A percentile compares a stretch with the other conserved stretches of the same genome.
These are phyloP conservation scores for Colletotrichum endophyticum DNA, from an alignment of 2,329 filamentous ascomycete genomes.

Conservation along the genomic window DNA sequence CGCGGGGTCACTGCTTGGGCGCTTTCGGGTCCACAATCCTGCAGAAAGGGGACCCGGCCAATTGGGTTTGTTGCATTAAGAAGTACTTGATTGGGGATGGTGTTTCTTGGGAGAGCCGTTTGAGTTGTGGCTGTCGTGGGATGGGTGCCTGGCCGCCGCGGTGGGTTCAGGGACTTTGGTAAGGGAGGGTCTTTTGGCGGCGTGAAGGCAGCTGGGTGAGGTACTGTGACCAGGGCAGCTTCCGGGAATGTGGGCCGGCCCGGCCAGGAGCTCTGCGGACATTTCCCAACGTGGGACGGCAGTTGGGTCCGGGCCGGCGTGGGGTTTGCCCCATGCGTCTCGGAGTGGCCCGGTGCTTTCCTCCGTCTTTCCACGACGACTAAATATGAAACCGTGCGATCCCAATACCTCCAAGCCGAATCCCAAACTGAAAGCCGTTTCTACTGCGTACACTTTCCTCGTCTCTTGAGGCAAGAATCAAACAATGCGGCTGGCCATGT, in stretches of 20 bases:
- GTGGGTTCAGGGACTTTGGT: neutral
- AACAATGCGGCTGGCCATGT: neutral
- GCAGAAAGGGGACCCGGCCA: neutral
- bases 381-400: rapidly evolving
- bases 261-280: no score
- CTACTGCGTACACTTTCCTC: neutral
- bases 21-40: neutral
- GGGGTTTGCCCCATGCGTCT: neutral
- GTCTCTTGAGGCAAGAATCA: rapidly evolving
- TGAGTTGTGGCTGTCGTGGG: neutral
- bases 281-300: neutral
- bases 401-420: rapidly evolving
- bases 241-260: neutral
- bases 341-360: neutral
- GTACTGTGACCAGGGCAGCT: neutral
- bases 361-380: neutral
- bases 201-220: no score
- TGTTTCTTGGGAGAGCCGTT: neutral
- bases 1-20: neutral
- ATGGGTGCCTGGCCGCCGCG: neutral
- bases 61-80: neutral
- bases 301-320: neutral
- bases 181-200: neutral
- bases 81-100: neutral
- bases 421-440: neutral